Evolutionary conservation across 1,284 basidiomycete genomes (phyloP).

Genomic region (Trametes versicolor): DNA sequence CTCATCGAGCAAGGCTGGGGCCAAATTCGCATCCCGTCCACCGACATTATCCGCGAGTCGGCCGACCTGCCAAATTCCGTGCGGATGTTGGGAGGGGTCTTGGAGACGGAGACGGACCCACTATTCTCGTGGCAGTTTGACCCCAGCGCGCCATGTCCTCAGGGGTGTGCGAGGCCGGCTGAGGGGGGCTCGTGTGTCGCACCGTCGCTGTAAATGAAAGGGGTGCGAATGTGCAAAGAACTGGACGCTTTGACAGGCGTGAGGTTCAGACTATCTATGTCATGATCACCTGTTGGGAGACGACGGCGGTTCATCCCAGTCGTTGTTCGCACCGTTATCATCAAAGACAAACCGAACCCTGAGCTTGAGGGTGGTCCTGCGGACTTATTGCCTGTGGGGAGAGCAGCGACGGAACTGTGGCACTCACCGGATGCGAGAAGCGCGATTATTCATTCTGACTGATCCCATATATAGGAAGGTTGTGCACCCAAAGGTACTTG

Average conservation of each 20-base stretch:
- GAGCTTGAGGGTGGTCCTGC: no score
- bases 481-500: not conserved
- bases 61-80: constrained; percentile 27
- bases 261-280: no score
- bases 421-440: no score
- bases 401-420: no score
- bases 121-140: constrained; percentile 32
- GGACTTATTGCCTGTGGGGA: no score
- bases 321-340: no score
- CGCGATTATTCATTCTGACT: no score
- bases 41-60: constrained; percentile 24
- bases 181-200: constrained; percentile 1
- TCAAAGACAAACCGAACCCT: no score
- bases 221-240: not conserved
- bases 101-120: constrained; percentile 32
- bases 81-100: constrained; percentile 18
- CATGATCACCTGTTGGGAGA: no score
- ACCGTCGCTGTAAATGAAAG: not conserved
- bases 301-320: no score
- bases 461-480: no score
- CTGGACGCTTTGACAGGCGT: not conserved
- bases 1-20: constrained; percentile 31
- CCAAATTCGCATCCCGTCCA: constrained; percentile 32
- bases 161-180: constrained; percentile 19
- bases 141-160: constrained; percentile 25